These are phyloP conservation scores for Brettanomyces nanus DNA, from an alignment of 805 yeast species.

Conservation along the genomic window DNA sequence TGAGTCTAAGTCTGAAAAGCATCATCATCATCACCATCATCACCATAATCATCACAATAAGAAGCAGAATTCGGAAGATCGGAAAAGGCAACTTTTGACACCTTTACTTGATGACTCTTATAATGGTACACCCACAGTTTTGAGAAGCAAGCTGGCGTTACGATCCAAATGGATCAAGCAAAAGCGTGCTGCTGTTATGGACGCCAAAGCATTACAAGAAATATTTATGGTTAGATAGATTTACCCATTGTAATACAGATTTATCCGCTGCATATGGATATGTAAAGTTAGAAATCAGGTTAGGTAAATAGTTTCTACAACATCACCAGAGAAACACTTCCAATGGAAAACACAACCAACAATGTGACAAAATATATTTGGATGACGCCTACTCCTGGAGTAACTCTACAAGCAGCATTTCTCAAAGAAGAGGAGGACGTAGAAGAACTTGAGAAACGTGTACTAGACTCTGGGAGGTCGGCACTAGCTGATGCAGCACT, in stretches of 20 bases:
- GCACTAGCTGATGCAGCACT: conserved; percentile 30
- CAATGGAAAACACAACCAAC: conserved; percentile 15
- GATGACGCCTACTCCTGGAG: conserved; percentile 5
- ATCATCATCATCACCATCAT: conserved; percentile 2
- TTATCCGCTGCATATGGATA: background rate
- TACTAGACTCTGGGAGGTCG: background rate
- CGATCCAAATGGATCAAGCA: conserved; percentile 85
- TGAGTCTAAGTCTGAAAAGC: background rate
- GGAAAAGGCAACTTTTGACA: conserved; percentile 9
- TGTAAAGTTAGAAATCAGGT: no score
- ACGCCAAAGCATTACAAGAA: conserved; percentile 80
- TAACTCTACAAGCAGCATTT: background rate
- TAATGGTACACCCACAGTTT: conserved; percentile 22
- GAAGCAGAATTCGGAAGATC: conserved; percentile 7
- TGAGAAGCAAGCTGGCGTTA: conserved; percentile 56
- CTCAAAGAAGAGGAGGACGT: background rate
- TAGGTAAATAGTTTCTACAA: background rate
- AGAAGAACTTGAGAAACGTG: background rate
- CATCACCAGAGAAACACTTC: background rate
- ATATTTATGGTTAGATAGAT: conserved; percentile 67
- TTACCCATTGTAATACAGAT: background rate
- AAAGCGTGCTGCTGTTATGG: conserved; percentile 87
- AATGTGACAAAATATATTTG: conserved; percentile 18
- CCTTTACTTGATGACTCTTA: background rate
- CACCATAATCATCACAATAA: conserved; percentile 6